Conservation (phyloP, 2,329 filamentous ascomycete species). For the Calonectria pteridis region DNA sequence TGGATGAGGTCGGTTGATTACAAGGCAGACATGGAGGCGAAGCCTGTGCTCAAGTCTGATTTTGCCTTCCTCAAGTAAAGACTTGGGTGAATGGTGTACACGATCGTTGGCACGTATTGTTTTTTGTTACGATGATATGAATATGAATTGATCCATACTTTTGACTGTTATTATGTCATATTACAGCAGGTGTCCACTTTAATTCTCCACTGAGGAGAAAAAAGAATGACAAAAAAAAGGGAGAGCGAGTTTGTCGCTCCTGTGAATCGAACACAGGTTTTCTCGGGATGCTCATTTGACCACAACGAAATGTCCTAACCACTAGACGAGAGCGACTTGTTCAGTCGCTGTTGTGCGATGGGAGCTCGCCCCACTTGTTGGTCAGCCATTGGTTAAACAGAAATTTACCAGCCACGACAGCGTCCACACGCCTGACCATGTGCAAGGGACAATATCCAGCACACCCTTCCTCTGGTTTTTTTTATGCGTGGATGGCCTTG, state of each 20-base stretch:
- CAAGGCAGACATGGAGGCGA: slow-evolving; percentile 1
- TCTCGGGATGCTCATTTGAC: neutral
- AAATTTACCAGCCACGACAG: too few relatives aligned
- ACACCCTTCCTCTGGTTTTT: too few relatives aligned
- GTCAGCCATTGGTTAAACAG: neutral
- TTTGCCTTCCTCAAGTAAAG: neutral
- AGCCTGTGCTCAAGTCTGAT: neutral
- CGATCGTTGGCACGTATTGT: neutral
- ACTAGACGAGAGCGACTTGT: neutral
- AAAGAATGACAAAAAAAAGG: neutral
- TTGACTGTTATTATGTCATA: too few relatives aligned
- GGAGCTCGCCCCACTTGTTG: neutral
- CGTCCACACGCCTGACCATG: too few relatives aligned
- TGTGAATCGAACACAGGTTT: neutral
- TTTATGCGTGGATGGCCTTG: too few relatives aligned
- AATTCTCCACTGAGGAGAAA: neutral
- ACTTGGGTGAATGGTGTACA: neutral
- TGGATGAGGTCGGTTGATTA: slow-evolving; percentile 30
- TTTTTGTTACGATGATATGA: neutral
- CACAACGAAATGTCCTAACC: neutral
- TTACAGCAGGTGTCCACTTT: neutral
- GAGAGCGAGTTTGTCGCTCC: neutral
- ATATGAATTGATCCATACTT: neutral
- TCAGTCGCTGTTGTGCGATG: neutral
- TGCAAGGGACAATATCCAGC: too few relatives aligned